Evolutionary conservation across 345 rosid species (phyloP), one percentile per base, ranked within the genome.

Genomic region (Populus davidiana): DNA sequence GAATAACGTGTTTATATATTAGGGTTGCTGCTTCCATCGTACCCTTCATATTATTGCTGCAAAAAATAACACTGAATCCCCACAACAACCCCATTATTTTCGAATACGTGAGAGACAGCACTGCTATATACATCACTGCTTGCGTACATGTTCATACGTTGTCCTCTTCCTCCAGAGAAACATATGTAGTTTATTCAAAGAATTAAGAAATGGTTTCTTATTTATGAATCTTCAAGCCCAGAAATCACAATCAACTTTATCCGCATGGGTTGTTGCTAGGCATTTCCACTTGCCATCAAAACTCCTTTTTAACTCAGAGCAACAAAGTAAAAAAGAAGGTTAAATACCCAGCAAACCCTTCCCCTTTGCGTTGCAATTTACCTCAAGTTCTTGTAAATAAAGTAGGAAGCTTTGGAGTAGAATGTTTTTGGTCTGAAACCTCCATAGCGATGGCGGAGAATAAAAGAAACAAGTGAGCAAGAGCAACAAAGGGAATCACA

Each of bases 201-300:
- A 41, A 41, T 41, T 10, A 41, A 41, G 44, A 41, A 10, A 41
- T 41, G 10, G 13, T 21, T 21, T 7, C 6, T 54, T 54, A 14
- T 11, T 16, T 8, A 71, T 70, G 12, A 25, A 64, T 72, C 67
- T 67, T 31, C 80, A 75, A 62, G 23, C 33, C 78, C 78, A 27
- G 50, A 73, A 76, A 67, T 70, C 44, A 79, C 41, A 73, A 72
- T 59, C 82, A 79, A 78, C 85, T 84, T 78, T 76, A 72, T 76
- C 79, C 83, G 80, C 81, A 80, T 84, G 86, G 82, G 23, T 67
- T 72, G 41, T 50, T 69, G 78, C 67, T 78, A 70, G 75, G 75
- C 61, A 50, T 54, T 70, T 4, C 65, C 12, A 29, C 56, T 61
- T 61, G 73, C 67, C 54, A 67, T 76, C 52, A 78, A 79, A 69